Evolutionary conservation across 371 early-diverging fungal species (phyloP), one percentile per base, ranked within the genome.

Genomic region (Choanephora cucurbitarum): DNA sequence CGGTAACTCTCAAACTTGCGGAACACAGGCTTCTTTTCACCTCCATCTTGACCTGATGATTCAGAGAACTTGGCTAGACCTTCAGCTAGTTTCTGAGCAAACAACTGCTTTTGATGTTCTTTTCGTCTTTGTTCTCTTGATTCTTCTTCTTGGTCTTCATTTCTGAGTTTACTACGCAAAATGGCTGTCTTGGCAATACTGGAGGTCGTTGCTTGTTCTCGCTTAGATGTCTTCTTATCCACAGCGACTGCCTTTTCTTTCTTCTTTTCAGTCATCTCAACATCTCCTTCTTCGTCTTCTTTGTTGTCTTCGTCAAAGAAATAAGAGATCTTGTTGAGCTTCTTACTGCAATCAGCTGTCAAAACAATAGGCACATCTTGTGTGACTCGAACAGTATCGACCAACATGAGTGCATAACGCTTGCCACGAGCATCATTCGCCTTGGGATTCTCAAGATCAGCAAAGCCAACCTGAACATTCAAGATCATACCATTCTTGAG

Each of bases 1-100:
- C 91, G 86, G 75, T 99, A 99, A 79, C 93, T 92, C 69, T 97
- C 98, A 72, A 93, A 97, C 65, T 89, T 86, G 44, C 85, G 82
- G 67, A 94, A 92, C 7, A 81, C 81, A 6, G 82, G 84, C 67
- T 90, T 83, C 41, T 86, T 81, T 42, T 87, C 84, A 43, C 82
- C 84, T 34, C 82, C 71, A 42, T 71, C 82, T 18, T 82, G 79
- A 14, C 84, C 91, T 0, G 77, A 83, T 8, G 74, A 82, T 2
- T 87, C 88, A 1, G 86, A 75, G 66, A 86, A 97, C 40, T 90
- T 81, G 32, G 82, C 81, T 33, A 93, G 69, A 21, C 96, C 97
- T 43, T 92, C 94, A 1, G 80, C 81, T 22, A 89, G 81, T 44
- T 87, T 83, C 61, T 85, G 78, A 5, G 77, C 83, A 31, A 89